A percentile compares a stretch with the other conserved stretches of the same genome.
Evolutionary conservation across 495 filamentous ascomycete genomes (phyloP).

Genomic region (Talaromyces adpressus): DNA sequence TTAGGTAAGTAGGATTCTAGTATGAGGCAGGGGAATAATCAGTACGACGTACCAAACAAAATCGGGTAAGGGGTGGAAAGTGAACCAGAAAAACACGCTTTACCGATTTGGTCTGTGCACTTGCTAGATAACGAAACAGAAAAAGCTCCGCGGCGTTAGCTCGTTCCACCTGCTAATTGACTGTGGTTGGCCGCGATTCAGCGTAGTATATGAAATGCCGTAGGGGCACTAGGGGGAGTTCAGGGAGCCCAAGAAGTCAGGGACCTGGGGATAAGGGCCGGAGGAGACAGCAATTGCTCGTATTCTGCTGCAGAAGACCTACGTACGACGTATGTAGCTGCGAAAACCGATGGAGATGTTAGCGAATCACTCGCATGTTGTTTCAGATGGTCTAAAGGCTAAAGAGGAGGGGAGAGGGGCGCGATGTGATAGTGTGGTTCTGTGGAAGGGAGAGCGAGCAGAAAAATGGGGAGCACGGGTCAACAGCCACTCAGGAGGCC

Average conservation of each 20-base stretch:
- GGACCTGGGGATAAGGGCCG: background rate
- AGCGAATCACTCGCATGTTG: constrained; percentile 4
- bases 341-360: background rate
- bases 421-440: constrained; percentile 3
- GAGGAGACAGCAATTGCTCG: background rate
- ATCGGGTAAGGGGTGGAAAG: constrained; percentile 2
- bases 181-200: background rate
- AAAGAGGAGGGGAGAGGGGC: constrained; percentile 3
- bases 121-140: constrained; percentile 1
- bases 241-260: background rate
- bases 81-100: constrained; percentile 1
- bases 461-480: background rate
- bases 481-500: background rate
- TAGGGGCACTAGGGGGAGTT: background rate
- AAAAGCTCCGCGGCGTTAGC: constrained; percentile 1
- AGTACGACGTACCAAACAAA: constrained; percentile 1
- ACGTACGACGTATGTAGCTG: background rate
- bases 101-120: constrained; percentile 1
- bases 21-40: constrained; percentile 1
- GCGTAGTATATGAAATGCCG: background rate
- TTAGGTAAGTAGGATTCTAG: background rate
- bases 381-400: background rate
- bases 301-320: background rate
- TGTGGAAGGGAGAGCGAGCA: background rate
- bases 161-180: background rate